Conservation (phyloP, 2,329 filamentous ascomycete genomes). For the Fusarium sp. region DNA sequence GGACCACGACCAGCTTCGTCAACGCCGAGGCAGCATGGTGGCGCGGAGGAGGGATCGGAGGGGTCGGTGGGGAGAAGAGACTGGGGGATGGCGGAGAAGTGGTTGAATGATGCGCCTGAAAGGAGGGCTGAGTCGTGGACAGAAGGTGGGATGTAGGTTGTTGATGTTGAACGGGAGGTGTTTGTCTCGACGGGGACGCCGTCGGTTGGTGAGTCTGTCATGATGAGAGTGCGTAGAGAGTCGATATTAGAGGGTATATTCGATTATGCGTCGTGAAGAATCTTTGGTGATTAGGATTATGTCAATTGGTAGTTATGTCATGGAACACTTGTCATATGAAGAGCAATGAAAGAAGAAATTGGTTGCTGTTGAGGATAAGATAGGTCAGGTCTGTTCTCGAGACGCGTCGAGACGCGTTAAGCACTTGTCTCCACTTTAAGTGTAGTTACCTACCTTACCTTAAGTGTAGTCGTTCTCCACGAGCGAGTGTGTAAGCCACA, state of each 20-base stretch:
- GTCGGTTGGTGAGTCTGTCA: slow-evolving; percentile 60
- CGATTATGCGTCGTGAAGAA: neutral
- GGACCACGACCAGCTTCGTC: slow-evolving; percentile 96
- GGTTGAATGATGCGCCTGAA: slow-evolving; percentile 76
- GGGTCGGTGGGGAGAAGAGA: slow-evolving; percentile 65
- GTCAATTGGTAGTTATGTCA: slow-evolving; percentile 9
- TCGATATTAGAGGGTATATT: neutral
- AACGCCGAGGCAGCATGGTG: slow-evolving; percentile 82
- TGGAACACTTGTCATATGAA: slow-evolving; percentile 1
- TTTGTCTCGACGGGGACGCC: slow-evolving; percentile 41
- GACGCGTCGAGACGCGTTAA: slow-evolving; percentile 45
- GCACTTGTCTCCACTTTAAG: slow-evolving; percentile 19
- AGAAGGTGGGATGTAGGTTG: slow-evolving; percentile 77
- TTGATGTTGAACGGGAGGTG: slow-evolving; percentile 22
- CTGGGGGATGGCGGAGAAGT: slow-evolving; percentile 79
- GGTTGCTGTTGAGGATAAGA: neutral
- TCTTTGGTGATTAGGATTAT: neutral
- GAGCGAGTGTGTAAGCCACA: neutral
- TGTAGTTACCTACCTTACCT: too few relatives aligned
- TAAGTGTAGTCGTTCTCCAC: too few relatives aligned
- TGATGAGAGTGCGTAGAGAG: slow-evolving; percentile 35
- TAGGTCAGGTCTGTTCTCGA: slow-evolving; percentile 11
- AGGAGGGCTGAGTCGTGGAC: slow-evolving; percentile 71
- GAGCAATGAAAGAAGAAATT: slow-evolving; percentile 4
- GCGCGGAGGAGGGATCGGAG: slow-evolving; percentile 53